phyloP scores from a whole-genome alignment of 2,329 filamentous ascomycete genomes.

The Aspergillus sergii region DNA sequence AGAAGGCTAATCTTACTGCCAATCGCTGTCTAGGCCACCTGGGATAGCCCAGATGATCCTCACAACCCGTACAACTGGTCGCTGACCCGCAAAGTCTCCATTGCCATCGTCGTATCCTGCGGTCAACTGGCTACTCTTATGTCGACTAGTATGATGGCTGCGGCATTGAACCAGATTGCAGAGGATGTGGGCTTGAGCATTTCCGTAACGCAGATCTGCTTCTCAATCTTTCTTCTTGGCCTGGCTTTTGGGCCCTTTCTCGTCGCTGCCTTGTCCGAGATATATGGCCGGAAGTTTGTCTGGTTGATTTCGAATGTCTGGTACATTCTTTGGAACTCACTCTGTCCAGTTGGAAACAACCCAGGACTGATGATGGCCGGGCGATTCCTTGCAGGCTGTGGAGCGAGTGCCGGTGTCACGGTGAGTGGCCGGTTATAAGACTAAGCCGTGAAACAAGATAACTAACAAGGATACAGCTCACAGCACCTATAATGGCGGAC shows the following conservation, averaged over 20 bases:
- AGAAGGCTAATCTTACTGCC: neutral
- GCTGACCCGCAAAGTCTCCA: neutral
- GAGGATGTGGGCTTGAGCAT: neutral
- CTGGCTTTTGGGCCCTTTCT: slow-evolving; percentile 5
- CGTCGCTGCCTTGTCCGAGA: slow-evolving; percentile 6
- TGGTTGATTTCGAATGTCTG: slow-evolving; percentile 1
- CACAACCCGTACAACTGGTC: slow-evolving; percentile 9
- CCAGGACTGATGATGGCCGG: slow-evolving; percentile 4
- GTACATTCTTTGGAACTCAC: slow-evolving; percentile 9
- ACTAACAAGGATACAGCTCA: neutral
- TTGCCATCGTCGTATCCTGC: slow-evolving; percentile 3
- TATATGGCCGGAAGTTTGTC: slow-evolving; percentile 3
- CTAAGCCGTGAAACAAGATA: neutral
- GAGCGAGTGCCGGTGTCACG: slow-evolving; percentile 4
- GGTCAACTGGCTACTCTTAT: slow-evolving; percentile 4
- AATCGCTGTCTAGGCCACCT: slow-evolving; percentile 4
- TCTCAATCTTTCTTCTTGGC: slow-evolving; percentile 6
- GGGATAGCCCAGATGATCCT: slow-evolving; percentile 4
- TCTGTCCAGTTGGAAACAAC: slow-evolving; percentile 5
- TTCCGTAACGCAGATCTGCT: neutral
- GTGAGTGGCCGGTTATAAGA: neutral
- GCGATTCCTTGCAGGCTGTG: slow-evolving; percentile 4
- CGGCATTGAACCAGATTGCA: slow-evolving; percentile 1
- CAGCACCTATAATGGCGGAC: slow-evolving; percentile 5
- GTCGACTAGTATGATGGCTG: slow-evolving; percentile 11